Percentiles rank a stretch among this genome's conserved stretches.
phyloP scores from a whole-genome alignment of 129 eudicot species.

The Chrysanthemum lavandulifolium region DNA sequence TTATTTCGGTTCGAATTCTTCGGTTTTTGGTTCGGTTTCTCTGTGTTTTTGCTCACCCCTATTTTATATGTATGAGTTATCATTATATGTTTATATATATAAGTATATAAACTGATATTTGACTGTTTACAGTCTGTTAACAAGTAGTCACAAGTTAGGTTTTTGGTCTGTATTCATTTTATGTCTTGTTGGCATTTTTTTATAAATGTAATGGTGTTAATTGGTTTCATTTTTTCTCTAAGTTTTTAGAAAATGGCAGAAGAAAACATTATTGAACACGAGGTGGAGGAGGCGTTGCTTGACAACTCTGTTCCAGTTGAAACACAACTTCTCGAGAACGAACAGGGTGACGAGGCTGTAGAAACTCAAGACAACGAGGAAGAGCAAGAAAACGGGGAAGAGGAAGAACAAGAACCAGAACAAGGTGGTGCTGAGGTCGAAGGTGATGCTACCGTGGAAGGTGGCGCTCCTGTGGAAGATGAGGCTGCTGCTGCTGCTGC shows the following conservation, averaged over 20 bases:
- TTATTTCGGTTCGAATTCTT: too few relatives aligned
- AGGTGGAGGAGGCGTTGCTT: conserved; percentile 27
- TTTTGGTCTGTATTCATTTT: neutral
- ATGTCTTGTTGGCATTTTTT: neutral
- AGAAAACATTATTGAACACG: conserved; percentile 39
- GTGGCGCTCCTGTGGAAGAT: neutral
- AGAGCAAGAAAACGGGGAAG: conserved; percentile 17
- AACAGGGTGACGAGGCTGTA: conserved; percentile 21
- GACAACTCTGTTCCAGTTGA: conserved; percentile 54
- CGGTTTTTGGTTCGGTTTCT: too few relatives aligned
- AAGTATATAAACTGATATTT: too few relatives aligned
- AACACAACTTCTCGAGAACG: conserved; percentile 42
- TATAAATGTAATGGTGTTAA: conserved; percentile 1
- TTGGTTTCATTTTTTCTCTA: neutral
- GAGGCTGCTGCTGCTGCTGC: neutral
- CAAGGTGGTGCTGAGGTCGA: neutral
- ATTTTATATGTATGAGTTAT: too few relatives aligned
- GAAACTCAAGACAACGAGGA: conserved; percentile 19
- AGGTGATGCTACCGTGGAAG: conserved; percentile 17
- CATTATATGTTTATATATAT: too few relatives aligned
- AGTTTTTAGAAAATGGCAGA: conserved; percentile 50
- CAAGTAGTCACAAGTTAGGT: too few relatives aligned
- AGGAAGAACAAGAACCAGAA: conserved; percentile 10
- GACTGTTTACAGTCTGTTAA: too few relatives aligned
- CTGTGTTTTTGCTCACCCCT: too few relatives aligned